Conservation (phyloP, 768 basidiomycete genomes). For the Psilocybe subaeruginosa region DNA sequence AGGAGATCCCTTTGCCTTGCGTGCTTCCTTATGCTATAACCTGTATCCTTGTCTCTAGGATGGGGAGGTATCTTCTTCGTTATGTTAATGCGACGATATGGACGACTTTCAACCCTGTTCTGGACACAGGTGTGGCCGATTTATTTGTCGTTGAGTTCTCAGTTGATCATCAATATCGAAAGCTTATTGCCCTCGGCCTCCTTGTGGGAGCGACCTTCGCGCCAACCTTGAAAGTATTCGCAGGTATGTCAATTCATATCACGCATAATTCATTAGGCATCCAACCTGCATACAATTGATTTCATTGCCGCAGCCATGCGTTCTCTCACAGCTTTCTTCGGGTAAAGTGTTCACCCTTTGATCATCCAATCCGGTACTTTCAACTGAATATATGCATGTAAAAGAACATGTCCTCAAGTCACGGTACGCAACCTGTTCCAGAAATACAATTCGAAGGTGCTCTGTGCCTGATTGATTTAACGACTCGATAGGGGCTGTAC, state of each 20-base stretch:
- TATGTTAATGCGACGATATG: constrained; percentile 63
- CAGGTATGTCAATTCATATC: constrained; percentile 37
- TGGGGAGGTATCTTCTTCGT: constrained; percentile 67
- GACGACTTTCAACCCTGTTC: constrained; percentile 69
- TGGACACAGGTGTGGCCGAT: constrained; percentile 64
- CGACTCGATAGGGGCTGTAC: constrained; percentile 49
- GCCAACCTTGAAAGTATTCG: constrained; percentile 40
- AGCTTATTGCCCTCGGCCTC: constrained; percentile 11
- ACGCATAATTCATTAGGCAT: not conserved
- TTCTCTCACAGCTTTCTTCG: constrained; percentile 62
- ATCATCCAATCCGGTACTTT: too few relatives aligned
- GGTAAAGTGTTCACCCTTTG: constrained; percentile 32
- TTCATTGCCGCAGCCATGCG: constrained; percentile 45
- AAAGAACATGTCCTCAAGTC: constrained; percentile 62
- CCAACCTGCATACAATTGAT: not conserved
- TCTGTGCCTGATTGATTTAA: not conserved
- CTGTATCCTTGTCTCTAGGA: constrained; percentile 33
- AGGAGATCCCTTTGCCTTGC: constrained; percentile 11
- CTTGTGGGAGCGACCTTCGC: constrained; percentile 31
- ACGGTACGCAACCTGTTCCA: constrained; percentile 38
- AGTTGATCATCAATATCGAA: not conserved
- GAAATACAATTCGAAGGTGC: not conserved
- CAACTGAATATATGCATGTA: not conserved
- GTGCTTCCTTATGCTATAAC: constrained; percentile 1
- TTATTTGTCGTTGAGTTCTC: not conserved